These are phyloP conservation scores for Metschnikowia baotianmanensis DNA, from an alignment of 805 yeast genomes.

Conservation along the genomic window DNA sequence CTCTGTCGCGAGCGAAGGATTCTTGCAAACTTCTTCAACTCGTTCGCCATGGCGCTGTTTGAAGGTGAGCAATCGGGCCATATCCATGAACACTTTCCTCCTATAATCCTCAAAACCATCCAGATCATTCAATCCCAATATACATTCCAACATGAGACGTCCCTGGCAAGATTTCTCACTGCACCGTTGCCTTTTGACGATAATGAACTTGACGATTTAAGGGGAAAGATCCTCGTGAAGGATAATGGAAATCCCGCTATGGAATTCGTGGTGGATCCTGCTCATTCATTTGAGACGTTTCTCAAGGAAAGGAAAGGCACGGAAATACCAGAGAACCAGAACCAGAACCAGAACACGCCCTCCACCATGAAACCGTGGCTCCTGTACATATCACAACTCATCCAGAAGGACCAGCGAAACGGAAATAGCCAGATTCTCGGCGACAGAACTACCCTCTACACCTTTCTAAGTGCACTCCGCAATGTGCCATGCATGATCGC, in stretches of 20 bases:
- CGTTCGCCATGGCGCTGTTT: conserved; percentile 17
- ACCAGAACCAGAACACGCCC: too few species aligned
- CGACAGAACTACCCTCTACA: conserved; percentile 18
- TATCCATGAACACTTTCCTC: conserved; percentile 14
- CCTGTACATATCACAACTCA: too few species aligned
- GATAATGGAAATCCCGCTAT: too few species aligned
- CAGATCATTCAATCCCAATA: conserved; percentile 25
- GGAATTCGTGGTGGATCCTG: too few species aligned
- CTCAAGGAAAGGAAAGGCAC: too few species aligned
- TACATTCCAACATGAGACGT: not conserved
- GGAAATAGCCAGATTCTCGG: conserved; percentile 1
- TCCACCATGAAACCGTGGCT: too few species aligned
- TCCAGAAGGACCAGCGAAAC: not conserved
- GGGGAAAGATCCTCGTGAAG: too few species aligned
- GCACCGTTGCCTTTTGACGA: too few species aligned
- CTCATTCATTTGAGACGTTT: too few species aligned
- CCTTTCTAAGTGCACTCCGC: conserved; percentile 40
- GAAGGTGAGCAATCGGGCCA: not conserved
- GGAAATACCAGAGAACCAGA: too few species aligned
- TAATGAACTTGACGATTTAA: too few species aligned
- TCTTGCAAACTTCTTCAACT: conserved; percentile 20
- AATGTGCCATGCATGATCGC: conserved; percentile 42
- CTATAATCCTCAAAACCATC: conserved; percentile 19
- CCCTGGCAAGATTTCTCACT: not conserved
- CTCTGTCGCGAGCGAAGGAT: conserved; percentile 24